Base-by-base conservation (phyloP, 768 basidiomycete genomes). In the Collybiopsis luxurians region DNA sequence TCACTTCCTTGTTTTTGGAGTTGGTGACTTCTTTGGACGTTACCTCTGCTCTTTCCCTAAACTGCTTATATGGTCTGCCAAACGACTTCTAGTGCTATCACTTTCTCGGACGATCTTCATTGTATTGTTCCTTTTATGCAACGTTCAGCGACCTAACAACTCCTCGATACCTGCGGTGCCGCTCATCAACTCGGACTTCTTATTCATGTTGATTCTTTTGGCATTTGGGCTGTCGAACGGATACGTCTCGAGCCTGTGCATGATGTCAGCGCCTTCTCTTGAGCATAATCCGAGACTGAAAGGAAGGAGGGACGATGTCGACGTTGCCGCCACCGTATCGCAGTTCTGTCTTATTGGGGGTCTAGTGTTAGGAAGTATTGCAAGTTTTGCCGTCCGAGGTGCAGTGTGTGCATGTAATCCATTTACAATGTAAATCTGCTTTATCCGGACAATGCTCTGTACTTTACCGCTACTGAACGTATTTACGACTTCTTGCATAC, bases 81-180 rank as follows among this genome's bases (percentile, higher is more conserved):
- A 74, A 23, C 79, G 79, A 31, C 79, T 95, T 38, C 67, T 92
- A 15, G 64, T 67, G 5, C 71, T 92, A 24, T 87, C 92, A 15
- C 67, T 89, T 40, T 69, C 82, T 3, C 85, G 95, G 54, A 89
- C 86, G 1, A 64, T 93, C 31, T 95, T 96, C 73, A 82, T 97
- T 47, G 92, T 92, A 28, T 64, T 95, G 40, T 88, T 96, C 70
- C 78, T 96, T n/a, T 76, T 88, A 71, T 96, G 94, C 78, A 97
- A 97, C 66, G 72, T 95, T 40, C 83, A 86, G 60, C 81, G 78
- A 43, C 73, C 76, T 28, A 61, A 65, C 39, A 56, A 65, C 28
- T 52, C 48, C 0, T 12, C 34, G 24, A 56, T 68, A 4, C 64
- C 67, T 7, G 62, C 73, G 9, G 55, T 66, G 6, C 80, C 86